Evolutionary conservation across 2,329 filamentous ascomycete species (phyloP).

Genomic region (Corynespora cassiicola): DNA sequence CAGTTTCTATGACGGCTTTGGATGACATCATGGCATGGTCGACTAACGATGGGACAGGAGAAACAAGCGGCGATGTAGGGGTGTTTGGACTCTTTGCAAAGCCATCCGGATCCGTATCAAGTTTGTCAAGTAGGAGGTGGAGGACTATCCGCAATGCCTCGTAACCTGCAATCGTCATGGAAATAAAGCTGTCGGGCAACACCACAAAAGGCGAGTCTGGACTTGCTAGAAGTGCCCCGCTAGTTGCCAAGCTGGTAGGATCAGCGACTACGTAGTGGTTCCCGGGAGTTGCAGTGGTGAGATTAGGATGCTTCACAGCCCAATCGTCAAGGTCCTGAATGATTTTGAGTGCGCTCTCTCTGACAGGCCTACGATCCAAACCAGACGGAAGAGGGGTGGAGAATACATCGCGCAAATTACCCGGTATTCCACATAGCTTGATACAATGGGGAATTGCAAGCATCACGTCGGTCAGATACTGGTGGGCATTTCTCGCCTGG

Average conservation of each 20-base stretch:
- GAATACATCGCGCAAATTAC: constrained; percentile 30
- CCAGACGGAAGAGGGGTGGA: constrained; percentile 14
- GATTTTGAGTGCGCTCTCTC: constrained; percentile 20
- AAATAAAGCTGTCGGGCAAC: constrained; percentile 27
- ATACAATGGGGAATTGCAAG: constrained; percentile 34
- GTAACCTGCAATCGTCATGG: constrained; percentile 28
- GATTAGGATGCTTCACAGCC: constrained; percentile 26
- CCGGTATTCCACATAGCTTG: constrained; percentile 14
- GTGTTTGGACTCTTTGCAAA: too few species aligned
- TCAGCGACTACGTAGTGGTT: constrained; percentile 13
- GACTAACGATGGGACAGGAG: not conserved
- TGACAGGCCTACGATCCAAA: constrained; percentile 18
- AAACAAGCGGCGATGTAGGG: constrained; percentile 1
- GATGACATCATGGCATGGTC: constrained; percentile 5
- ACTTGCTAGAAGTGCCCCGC: constrained; percentile 3
- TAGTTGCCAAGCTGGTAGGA: constrained; percentile 13
- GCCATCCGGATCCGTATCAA: too few species aligned
- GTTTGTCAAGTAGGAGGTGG: constrained; percentile 23
- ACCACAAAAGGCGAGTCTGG: constrained; percentile 12
- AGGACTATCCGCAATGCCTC: constrained; percentile 25
- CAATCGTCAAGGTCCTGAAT: constrained; percentile 24
- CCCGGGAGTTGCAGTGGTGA: constrained; percentile 13
- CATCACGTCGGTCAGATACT: constrained; percentile 32
- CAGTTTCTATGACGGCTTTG: constrained; percentile 18
- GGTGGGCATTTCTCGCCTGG: constrained; percentile 30